Evolutionary conservation across 371 early-diverging fungal genomes (phyloP), one percentile per base, ranked within the genome.

Genomic region (Saksenaea oblongispora): DNA sequence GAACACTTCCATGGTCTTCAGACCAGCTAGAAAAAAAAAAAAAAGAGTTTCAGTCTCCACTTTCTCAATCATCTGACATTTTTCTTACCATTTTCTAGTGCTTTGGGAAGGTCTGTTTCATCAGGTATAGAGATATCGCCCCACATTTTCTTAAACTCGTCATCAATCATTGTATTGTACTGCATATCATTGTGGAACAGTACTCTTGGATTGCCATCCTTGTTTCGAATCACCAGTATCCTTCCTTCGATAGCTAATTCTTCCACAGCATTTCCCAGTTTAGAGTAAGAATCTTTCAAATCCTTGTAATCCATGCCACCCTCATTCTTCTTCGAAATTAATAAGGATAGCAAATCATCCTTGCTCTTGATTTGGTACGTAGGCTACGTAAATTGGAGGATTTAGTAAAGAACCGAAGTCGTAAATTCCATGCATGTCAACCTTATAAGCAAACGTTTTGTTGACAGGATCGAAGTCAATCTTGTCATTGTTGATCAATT

Each of bases 301-400:
- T 89, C 91, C 66, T 89, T 91, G 55, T 88, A 86, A 35, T 92
- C 92, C 76, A 91, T 86, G 2, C 93, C 95, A 15, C 89, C 91
- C 39, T 84, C 78, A 44, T 83, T 78, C 39, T 73, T 79, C 31
- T 83, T 79, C 31, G 76, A 67, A 26, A 87, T 78, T 56, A 95
- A 74, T 11, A 92, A 67, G 7, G 75, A 71, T 15, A 93, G 62
- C 24, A 95, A 69, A 56, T 93, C 93, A 15, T 91, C 92, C 53
- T 88, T 88, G 57, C 83, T 85, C 44, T 86, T 85, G 57, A 95
- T 88, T 34, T 87, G 82, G 64, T 87, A 93, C 35, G 89, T 86
- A 35, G 94, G 95, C 89, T 89, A 73, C 5, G 28, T 4, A 26
- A 18, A 57, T 39, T 27, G 31, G 34, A 54, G 27, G 27, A 7